Evolutionary conservation across 2,329 filamentous ascomycete genomes (phyloP), one percentile per base, ranked within the genome.

Genomic region (Hansfordia pulvinata): DNA sequence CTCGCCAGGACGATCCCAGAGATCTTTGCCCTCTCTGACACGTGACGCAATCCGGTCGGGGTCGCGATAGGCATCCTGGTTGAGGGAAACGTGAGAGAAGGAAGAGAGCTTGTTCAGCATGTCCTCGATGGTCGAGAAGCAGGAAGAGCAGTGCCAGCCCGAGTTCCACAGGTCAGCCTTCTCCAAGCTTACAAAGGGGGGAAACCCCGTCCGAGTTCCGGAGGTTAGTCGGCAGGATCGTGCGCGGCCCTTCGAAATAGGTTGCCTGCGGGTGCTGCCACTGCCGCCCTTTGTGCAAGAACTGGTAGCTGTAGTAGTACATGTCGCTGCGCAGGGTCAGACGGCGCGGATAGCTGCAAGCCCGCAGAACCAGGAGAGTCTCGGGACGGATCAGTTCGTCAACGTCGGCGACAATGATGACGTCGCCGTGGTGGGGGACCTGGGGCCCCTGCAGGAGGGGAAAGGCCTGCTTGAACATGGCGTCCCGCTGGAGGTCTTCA

Each of bases 211-310:
- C 55, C 21, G 58, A 53, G 34, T 56, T 56, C 14, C 69, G 62
- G 26, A 76, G 51, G 36, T 70, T 58, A 15, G 57, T 56, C 0
- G 70, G 71, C 12, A 50, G 44, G 23, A 76, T 49, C 6, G 71
- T 76, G 38, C 50, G 23, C 39, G 36, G 32, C 15, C 60, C 61
- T 25, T 55, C 47, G 42, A 62, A 75, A 29, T 56, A 59, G 2
- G 69, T 75, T 2, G 69, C 71, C 41, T 76, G 67, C 1, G 71
- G 70, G 30, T 73, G 68, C 6, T 52, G 44, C 69, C 69, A 75
- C 32, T 66, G 51, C 16, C 40, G 28, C 15, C 53, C 55, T 12
- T 40, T 44, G 34, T 58, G 57, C 32, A 61, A 52, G 43, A 59
- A 68, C 40, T 71, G 63, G 43, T 67, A 71, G 31, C 58, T 61